phyloP scores from a whole-genome alignment of 306 rosid species.

The Trifolium fragiferum region DNA sequence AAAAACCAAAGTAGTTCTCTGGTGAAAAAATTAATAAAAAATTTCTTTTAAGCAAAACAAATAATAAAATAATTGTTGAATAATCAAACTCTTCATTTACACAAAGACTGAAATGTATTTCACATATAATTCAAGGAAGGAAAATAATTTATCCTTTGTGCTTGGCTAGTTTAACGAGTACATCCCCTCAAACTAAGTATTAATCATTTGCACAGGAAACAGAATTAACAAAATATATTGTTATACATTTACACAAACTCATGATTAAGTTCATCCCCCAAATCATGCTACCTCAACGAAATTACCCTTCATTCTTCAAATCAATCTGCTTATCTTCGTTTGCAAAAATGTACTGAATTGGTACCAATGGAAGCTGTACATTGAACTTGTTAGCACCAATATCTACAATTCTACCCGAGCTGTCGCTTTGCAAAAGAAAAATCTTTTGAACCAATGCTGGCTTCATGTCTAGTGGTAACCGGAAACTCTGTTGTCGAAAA shows the following conservation, averaged over 20 bases:
- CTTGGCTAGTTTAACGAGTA: not conserved
- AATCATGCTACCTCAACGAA: conserved; percentile 26
- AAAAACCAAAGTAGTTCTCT: not conserved
- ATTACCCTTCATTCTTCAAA: conserved; percentile 10
- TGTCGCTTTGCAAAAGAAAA: conserved; percentile 56
- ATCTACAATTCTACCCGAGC: not conserved
- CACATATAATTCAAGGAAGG: not conserved
- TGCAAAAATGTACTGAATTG: conserved; percentile 1
- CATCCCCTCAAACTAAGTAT: not conserved
- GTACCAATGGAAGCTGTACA: conserved; percentile 2
- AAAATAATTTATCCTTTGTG: not conserved
- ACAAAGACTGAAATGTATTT: not conserved
- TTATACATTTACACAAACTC: not conserved
- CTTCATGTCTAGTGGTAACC: conserved; percentile 44
- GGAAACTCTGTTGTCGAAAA: conserved; percentile 39
- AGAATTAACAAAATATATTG: not conserved
- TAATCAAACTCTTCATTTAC: not conserved
- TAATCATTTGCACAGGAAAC: not conserved
- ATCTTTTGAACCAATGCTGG: conserved; percentile 31
- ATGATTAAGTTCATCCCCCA: conserved; percentile 3
- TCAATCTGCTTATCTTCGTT: not conserved
- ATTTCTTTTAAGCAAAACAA: not conserved
- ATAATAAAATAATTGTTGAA: not conserved
- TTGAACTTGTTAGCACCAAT: not conserved
- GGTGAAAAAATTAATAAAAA: not conserved